These are phyloP conservation scores for Ustilaginoidea virens DNA, from an alignment of 2,329 filamentous ascomycete genomes.

Conservation along the genomic window DNA sequence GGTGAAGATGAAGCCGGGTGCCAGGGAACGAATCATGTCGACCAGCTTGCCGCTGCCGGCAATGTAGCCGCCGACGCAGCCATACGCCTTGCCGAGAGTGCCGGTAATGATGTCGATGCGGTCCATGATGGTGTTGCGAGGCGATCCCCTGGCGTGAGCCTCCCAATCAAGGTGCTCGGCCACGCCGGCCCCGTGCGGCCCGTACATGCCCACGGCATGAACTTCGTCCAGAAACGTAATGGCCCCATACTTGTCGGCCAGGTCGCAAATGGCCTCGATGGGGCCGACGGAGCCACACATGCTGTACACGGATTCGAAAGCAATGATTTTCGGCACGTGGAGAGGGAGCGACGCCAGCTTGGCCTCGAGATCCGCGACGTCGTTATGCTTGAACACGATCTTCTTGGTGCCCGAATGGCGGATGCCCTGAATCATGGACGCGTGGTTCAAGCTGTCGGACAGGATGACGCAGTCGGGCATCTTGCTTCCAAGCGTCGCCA, in stretches of 20 bases:
- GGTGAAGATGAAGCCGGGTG: slow-evolving; percentile 97
- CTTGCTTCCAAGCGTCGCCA: slow-evolving; percentile 93
- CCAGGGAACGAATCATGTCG: slow-evolving; percentile 84
- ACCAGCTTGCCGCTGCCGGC: slow-evolving; percentile 76
- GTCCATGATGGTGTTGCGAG: slow-evolving; percentile 79
- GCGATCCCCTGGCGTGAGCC: slow-evolving; percentile 58
- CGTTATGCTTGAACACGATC: slow-evolving; percentile 97
- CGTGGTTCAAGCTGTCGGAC: slow-evolving; percentile 95
- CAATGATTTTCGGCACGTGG: slow-evolving; percentile 89
- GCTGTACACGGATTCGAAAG: slow-evolving; percentile 96
- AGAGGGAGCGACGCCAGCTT: slow-evolving; percentile 81
- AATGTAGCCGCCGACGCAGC: slow-evolving; percentile 95
- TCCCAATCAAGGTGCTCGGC: slow-evolving; percentile 96
- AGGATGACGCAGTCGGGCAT: slow-evolving; percentile 92
- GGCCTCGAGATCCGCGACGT: slow-evolving; percentile 78
- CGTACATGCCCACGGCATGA: slow-evolving; percentile 98
- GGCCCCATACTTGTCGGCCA: slow-evolving; percentile 94
- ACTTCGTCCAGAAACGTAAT: slow-evolving; percentile 98
- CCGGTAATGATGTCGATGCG: slow-evolving; percentile 96
- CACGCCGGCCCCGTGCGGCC: slow-evolving; percentile 85
- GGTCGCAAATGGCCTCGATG: slow-evolving; percentile 87
- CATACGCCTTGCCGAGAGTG: slow-evolving; percentile 93
- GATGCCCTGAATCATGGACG: slow-evolving; percentile 98
- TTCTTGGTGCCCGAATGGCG: slow-evolving; percentile 94
- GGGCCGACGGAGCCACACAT: slow-evolving; percentile 98